These are phyloP conservation scores for Fusarium sp. DNA, from an alignment of 2,329 filamentous ascomycete genomes.

Conservation along the genomic window DNA sequence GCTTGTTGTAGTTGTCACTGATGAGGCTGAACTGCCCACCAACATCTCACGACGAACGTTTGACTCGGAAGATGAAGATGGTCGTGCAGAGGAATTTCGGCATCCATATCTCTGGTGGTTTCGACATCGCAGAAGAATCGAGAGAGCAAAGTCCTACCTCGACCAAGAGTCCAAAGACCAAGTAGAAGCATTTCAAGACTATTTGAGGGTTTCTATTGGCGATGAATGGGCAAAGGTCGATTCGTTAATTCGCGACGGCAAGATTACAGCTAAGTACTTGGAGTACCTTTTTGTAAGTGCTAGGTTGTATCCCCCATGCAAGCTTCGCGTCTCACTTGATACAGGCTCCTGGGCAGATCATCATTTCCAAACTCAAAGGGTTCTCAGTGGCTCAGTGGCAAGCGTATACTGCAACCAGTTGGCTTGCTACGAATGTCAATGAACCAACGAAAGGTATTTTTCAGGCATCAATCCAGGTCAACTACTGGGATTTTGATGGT, in stretches of 20 bases:
- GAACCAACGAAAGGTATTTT: background rate
- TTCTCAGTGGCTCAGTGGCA: background rate
- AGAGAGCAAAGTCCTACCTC: rapidly evolving
- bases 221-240: background rate
- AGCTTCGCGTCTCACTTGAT: rapidly evolving
- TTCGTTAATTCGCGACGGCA: background rate
- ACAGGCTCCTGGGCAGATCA: background rate
- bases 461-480: rapidly evolving
- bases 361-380: rapidly evolving
- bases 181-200: background rate
- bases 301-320: rapidly evolving
- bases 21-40: rapidly evolving
- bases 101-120: background rate
- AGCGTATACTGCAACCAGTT: background rate
- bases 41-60: rapidly evolving
- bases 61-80: rapidly evolving
- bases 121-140: background rate
- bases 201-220: background rate
- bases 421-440: rapidly evolving
- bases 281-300: background rate
- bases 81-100: rapidly evolving
- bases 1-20: background rate
- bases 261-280: background rate
- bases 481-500: background rate
- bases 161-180: background rate